Evolutionary conservation across 2,329 filamentous ascomycete species (phyloP), one percentile per base, ranked within the genome.

Genomic region (Pezicula radicicola): DNA sequence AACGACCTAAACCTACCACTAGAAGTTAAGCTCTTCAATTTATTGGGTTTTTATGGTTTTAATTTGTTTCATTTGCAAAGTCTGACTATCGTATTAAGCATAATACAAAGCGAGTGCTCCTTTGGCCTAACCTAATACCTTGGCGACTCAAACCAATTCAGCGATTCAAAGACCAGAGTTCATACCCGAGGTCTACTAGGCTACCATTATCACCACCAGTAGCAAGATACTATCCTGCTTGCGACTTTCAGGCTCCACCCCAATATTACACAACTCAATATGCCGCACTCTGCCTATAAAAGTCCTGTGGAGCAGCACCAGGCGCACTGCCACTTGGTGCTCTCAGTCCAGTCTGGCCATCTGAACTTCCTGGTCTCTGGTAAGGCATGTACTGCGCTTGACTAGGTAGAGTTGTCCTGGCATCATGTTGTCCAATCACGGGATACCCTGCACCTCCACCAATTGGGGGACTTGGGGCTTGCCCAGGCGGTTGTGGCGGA

Each of bases 331-430:
- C 75, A 33, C 70, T 68, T 28, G 63, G 37, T 54, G 57, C 42
- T 45, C 42, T 45, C 5, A 21, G 42, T n/a, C 19, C 13, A 15
- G n/a, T 50, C 18, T 54, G 51, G 3, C 60, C 60, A 37, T 63
- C 62, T 42, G 60, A 45, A 35, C 57, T 58, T 18, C 51, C 60
- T 4, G 63, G 64, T 55, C 63, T 46, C 25, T 63, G 53, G 52
- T 87, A 87, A 0, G 83, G 77, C 64, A 80, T 84, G 59, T 85
- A 86, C 64, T 83, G 80, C 37, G 72, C 72, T 65, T 81, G 74
- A 57, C 76, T 80, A 4, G 78, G 78, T 28, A 81, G 63, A 6
- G 71, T 69, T 50, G 81, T 74, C 19, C 79, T 70, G 6, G 77
- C 68, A 59, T 83, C 77, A 52, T 74, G 70, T 72, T 66, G 73